These are phyloP conservation scores for Ascobolus immersus DNA, from an alignment of 495 filamentous ascomycete genomes.

Conservation along the genomic window DNA sequence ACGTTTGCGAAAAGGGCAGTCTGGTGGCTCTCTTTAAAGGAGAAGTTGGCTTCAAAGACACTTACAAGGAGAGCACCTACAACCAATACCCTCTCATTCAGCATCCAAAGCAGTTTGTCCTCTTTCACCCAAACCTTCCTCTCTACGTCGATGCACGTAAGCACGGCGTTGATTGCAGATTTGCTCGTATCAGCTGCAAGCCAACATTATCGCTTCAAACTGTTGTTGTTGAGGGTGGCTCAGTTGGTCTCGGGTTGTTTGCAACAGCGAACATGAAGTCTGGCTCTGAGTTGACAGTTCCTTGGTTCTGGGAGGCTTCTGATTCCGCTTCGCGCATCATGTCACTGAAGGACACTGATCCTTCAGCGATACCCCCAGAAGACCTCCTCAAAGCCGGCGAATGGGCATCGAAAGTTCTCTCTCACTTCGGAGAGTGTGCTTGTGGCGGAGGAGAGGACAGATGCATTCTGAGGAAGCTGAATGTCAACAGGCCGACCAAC, in stretches of 20 bases:
- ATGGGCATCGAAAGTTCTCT: too few relatives aligned
- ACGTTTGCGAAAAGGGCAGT: constrained; percentile 33
- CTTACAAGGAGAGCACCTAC: constrained; percentile 43
- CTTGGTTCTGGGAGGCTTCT: too few relatives aligned
- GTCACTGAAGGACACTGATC: too few relatives aligned
- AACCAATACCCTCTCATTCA: constrained; percentile 54
- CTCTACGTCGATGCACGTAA: constrained; percentile 75
- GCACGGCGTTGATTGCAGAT: constrained; percentile 63
- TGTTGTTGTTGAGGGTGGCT: constrained; percentile 39
- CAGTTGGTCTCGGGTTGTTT: constrained; percentile 75
- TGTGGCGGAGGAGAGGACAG: too few relatives aligned
- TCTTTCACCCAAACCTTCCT: constrained; percentile 56
- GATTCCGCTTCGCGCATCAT: too few relatives aligned
- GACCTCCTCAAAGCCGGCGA: too few relatives aligned
- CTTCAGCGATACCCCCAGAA: too few relatives aligned
- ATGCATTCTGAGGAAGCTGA: too few relatives aligned
- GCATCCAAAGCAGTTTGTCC: constrained; percentile 63
- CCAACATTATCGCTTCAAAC: constrained; percentile 66
- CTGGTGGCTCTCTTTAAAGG: constrained; percentile 73
- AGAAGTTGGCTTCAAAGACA: constrained; percentile 49
- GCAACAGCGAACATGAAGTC: constrained; percentile 45
- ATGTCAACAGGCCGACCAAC: too few relatives aligned
- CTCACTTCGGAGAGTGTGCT: too few relatives aligned
- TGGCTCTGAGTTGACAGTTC: too few relatives aligned
- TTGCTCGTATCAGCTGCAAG: constrained; percentile 63